Conservation (phyloP, 768 basidiomycete genomes). For the Galerina marginata region DNA sequence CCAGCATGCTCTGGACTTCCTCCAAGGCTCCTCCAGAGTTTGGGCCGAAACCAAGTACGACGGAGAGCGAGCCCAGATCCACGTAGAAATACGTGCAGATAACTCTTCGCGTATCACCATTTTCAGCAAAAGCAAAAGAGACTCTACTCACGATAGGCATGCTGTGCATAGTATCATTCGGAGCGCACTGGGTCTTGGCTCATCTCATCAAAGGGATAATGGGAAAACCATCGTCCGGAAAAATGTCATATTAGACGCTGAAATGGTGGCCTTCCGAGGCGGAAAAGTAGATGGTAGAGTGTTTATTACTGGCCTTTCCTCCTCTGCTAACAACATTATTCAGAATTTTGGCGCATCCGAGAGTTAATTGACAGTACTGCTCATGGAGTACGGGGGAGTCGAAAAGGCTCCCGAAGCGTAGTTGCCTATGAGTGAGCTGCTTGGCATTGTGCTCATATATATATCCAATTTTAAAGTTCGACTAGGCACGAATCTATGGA, state of each 20-base stretch:
- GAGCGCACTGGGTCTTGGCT: conserved; percentile 51
- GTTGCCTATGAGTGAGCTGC: conserved; percentile 21
- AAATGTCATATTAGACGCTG: conserved; percentile 74
- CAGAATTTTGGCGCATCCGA: conserved; percentile 81
- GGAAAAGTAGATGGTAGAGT: conserved; percentile 71
- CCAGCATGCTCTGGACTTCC: conserved; percentile 54
- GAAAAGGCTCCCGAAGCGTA: conserved; percentile 23
- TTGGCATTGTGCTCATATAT: background rate
- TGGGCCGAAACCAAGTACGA: conserved; percentile 97
- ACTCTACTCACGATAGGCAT: conserved; percentile 78
- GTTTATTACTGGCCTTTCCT: background rate
- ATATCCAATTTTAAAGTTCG: background rate
- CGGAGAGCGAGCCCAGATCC: conserved; percentile 94
- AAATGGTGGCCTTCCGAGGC: conserved; percentile 87
- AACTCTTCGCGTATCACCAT: conserved; percentile 63
- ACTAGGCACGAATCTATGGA: conserved; percentile 31
- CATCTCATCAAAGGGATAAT: background rate
- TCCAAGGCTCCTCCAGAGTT: conserved; percentile 49
- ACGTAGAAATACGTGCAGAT: conserved; percentile 58
- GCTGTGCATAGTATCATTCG: conserved; percentile 69
- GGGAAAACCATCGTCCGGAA: conserved; percentile 31
- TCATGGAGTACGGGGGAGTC: conserved; percentile 47
- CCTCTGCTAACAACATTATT: background rate
- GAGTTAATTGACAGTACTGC: conserved; percentile 64
- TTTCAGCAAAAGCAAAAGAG: conserved; percentile 86